Conservation (phyloP, 2,329 filamentous ascomycete genomes). For the Fusarium decemcellulare region DNA sequence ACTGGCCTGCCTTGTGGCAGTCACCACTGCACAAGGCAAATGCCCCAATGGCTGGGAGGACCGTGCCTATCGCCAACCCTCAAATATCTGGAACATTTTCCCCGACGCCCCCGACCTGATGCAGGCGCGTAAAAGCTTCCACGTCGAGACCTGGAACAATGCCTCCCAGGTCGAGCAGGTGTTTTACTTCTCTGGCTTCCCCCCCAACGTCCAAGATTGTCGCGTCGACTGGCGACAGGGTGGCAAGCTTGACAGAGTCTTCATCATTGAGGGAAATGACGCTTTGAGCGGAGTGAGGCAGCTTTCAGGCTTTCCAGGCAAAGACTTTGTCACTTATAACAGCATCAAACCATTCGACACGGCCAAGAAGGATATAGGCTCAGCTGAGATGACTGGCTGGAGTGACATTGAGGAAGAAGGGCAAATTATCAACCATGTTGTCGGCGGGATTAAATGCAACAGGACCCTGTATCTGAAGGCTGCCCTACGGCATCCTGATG, state of each 20-base stretch:
- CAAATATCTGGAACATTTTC: conserved; percentile 35
- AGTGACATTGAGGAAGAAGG: conserved; percentile 31
- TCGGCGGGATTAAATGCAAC: conserved; percentile 46
- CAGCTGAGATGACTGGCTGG: conserved; percentile 52
- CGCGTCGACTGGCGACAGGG: conserved; percentile 53
- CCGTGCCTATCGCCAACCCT: conserved; percentile 11
- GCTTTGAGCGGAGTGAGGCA: conserved; percentile 43
- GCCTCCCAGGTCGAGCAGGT: conserved; percentile 49
- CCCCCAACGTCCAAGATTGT: conserved; percentile 48
- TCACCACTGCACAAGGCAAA: conserved; percentile 10
- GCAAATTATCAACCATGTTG: conserved; percentile 31
- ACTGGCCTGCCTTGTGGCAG: conserved; percentile 28
- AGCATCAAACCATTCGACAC: conserved; percentile 43
- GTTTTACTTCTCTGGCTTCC: conserved; percentile 50
- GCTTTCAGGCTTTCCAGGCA: conserved; percentile 46
- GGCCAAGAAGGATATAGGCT: conserved; percentile 27
- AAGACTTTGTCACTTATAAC: conserved; percentile 37
- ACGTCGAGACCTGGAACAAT: conserved; percentile 45
- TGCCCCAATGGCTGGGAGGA: conserved; percentile 21
- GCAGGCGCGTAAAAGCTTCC: conserved; percentile 32
- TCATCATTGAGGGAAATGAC: conserved; percentile 51
- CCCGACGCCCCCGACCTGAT: conserved; percentile 32
- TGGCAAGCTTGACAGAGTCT: conserved; percentile 54
- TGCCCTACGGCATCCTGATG: conserved; percentile 36
- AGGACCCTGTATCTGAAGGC: conserved; percentile 49